Base-by-base conservation (phyloP, 768 basidiomycete species). In the Dacryopinax spathularia region DNA sequence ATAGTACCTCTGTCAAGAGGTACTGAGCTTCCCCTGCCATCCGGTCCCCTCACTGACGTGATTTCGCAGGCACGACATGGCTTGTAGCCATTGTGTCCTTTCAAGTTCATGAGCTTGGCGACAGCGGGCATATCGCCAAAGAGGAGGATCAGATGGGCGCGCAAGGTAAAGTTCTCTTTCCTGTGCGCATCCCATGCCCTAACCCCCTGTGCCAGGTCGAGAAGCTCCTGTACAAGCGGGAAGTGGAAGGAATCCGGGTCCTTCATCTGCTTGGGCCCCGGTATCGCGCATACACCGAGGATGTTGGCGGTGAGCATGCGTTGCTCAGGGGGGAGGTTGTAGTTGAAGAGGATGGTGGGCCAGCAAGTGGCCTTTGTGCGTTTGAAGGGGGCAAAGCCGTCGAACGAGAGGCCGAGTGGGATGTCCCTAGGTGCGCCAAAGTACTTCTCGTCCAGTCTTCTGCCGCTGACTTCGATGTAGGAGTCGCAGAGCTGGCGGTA, bases 51-150 rank as follows among this genome's bases (percentile, higher is more conserved):
- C 65, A 74, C 62, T 4, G 72, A 75, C 1, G 29, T 33, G 22
- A 80, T 78, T 9, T 69, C 64, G 66, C 79, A 80, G 63, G 72
- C 72, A 65, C 63, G 76, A 63, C 76, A 79, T 0, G 76, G 77
- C 3, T 33, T 67, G 10, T 66, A 37, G 5, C 70, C 75, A 64
- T 80, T 79, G 63, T 77, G 76, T 4, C 79, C 77, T 64, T 79
- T 80, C 72, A 79, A 77, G 27, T 68, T 60, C 56, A 77, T 35
- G 13, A 73, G 37, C 63, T 73, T 73, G 29, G 71, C 63, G 1
- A 77, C 69, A 0, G 74, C 69, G 15, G 71, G 60, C 1, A 78
- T 75, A 64, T 80, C 77, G 0, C 74, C 72, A 0, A 69, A 63
- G 0, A 64, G 63, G 20, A 70, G 62, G 1, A 72, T 69, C 13